Base-by-base conservation (phyloP, 495 filamentous ascomycete species). In the Xylaria telfairii region DNA sequence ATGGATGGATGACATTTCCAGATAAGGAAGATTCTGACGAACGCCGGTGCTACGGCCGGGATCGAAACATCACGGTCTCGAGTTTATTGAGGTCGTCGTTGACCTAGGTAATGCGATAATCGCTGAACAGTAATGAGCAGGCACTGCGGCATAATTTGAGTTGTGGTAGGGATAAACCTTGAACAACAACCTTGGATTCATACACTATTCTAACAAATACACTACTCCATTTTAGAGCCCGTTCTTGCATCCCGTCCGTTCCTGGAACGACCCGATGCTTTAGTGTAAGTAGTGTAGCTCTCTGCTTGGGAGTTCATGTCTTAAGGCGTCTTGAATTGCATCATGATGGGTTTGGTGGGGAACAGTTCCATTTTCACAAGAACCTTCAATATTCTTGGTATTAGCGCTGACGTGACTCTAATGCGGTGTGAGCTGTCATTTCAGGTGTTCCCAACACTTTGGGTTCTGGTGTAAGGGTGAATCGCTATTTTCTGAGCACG, bases 371-470 rank as follows among this genome's bases (percentile, higher is more conserved):
- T 59, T 21, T 19, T n/a, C 4, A 30, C 24, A 1, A 21, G 2
- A 5, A 15, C 17, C 8, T 62, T 42, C 59, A 62, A 62, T 62
- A 62, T 62, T n/a, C 61, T 47, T 19, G 39, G 39, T 64, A 30
- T n/a, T 64, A 64, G 59, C 37, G 59, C 59, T 67, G 49, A 54
- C 65, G 65, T 68, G 51, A 68, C 51, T 34, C 21, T 41, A 21
- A 19, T 51, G 32, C 53, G 17, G 49, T 68, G 44, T 44, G 44
- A 68, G 53, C 41, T 46, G 44, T 51, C 54, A 68, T 47, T 51
- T 60, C 67, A 54, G 67, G 67, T 17, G 67, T 69, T n/a, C 67
- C 67, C 67, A 69, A 51, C 59, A 54, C 24, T 53, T 49, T 69
- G 67, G 67, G 24, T 54, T 62, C 44, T 8, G 47, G 41, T 51